A percentile compares a stretch with the other conserved stretches of the same genome.
Conservation (phyloP, 164 flowering plant species). For the Brasenia schreberi region DNA sequence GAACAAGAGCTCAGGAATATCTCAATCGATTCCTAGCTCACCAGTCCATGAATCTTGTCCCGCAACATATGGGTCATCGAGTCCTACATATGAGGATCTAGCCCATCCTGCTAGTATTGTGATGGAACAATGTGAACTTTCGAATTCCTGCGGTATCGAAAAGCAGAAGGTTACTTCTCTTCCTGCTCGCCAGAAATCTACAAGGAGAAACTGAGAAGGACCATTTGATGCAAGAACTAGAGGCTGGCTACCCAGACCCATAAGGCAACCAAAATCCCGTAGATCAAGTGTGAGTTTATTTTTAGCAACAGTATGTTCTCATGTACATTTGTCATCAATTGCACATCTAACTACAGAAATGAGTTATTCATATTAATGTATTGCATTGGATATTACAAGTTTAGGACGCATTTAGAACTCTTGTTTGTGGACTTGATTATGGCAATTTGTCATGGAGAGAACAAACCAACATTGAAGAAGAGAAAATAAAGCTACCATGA, state of each 20-base stretch:
- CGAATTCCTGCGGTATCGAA: background rate
- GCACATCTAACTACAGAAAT: too few species aligned
- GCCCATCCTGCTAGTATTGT: background rate
- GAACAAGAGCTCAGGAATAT: conserved; percentile 3
- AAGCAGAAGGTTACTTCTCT: background rate
- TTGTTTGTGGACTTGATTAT: background rate
- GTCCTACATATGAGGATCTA: background rate
- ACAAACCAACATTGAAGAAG: background rate
- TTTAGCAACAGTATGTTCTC: background rate
- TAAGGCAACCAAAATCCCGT: conserved; percentile 8
- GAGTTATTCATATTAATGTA: too few species aligned
- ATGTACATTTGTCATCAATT: too few species aligned
- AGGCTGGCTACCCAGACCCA: conserved; percentile 14
- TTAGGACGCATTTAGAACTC: background rate
- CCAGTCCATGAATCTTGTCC: background rate
- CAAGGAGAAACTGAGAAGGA: conserved; percentile 37
- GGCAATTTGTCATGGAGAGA: background rate
- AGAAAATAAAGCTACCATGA: background rate
- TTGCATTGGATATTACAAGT: background rate
- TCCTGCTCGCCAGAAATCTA: conserved; percentile 2
- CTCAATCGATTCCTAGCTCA: conserved; percentile 5
- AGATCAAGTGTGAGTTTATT: background rate
- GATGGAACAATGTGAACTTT: background rate
- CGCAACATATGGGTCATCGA: background rate
- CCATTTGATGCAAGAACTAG: conserved; percentile 10